These are phyloP conservation scores for Mortierella hygrophila DNA, from an alignment of 192 early-diverging fungal genomes.

Conservation along the genomic window DNA sequence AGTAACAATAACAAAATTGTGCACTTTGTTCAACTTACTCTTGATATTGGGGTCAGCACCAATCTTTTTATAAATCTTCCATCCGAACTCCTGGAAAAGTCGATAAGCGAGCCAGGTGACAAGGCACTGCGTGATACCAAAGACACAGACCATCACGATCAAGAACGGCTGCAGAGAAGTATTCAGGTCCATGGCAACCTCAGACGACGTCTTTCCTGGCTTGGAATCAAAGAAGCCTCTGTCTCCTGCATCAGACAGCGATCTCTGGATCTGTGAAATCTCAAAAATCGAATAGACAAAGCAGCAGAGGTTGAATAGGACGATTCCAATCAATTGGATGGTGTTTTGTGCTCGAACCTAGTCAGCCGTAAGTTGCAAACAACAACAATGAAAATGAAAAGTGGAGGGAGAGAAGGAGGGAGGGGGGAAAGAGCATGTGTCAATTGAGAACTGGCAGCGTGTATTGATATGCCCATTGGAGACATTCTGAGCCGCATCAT, in stretches of 20 bases:
- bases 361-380: neutral
- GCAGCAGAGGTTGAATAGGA: constrained; percentile 78
- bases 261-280: constrained; percentile 65
- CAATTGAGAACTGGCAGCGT: neutral
- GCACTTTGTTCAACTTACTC: constrained; percentile 46
- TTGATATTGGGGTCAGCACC: constrained; percentile 73
- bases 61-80: constrained; percentile 78
- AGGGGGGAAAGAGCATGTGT: constrained; percentile 8
- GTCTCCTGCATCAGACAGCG: constrained; percentile 34
- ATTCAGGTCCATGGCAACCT: constrained; percentile 10
- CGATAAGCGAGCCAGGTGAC: constrained; percentile 63
- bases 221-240: constrained; percentile 4
- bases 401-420: neutral
- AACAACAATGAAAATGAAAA: constrained; percentile 4
- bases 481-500: neutral
- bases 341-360: constrained; percentile 79
- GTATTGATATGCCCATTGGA: neutral
- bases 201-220: neutral
- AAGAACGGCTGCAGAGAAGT: constrained; percentile 53
- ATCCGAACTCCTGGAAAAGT: constrained; percentile 74
- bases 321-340: constrained; percentile 76
- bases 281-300: constrained; percentile 80
- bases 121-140: constrained; percentile 64
- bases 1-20: neutral
- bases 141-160: constrained; percentile 69